Conservation (phyloP, 2,329 filamentous ascomycete species). For the Aspergillus ochraceus region DNA sequence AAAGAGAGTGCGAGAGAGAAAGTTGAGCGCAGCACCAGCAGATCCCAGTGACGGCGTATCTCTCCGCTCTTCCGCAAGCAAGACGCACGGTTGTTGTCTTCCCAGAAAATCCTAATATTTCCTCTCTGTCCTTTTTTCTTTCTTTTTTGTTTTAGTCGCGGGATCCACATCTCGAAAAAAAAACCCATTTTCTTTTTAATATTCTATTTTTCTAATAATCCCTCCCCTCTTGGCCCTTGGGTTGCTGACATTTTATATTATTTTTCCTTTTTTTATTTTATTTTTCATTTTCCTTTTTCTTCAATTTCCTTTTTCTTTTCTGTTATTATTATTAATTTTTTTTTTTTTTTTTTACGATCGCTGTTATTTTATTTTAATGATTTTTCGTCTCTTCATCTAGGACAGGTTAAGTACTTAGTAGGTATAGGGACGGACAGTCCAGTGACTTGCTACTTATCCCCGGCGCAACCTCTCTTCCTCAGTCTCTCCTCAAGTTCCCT, state of each 20-base stretch:
- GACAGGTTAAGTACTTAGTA: conserved; percentile 10
- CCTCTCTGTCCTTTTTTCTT: conserved; percentile 3
- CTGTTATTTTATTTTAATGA: conserved; percentile 14
- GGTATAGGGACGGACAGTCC: conserved; percentile 17
- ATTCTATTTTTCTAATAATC: conserved; percentile 13
- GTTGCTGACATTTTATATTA: conserved; percentile 9
- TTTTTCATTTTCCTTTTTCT: conserved; percentile 5
- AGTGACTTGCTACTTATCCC: conserved; percentile 11
- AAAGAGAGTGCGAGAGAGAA: background rate
- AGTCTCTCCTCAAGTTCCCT: conserved; percentile 4
- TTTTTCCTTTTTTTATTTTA: background rate
- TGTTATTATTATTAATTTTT: background rate
- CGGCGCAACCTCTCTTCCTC: conserved; percentile 5
- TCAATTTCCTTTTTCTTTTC: background rate
- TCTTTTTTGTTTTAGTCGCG: background rate
- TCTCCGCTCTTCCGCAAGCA: conserved; percentile 18
- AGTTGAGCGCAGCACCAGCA: conserved; percentile 8
- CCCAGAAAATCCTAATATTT: conserved; percentile 16
- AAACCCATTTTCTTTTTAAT: background rate
- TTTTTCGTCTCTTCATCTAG: conserved; percentile 9
- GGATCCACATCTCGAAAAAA: background rate
- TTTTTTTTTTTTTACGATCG: background rate
- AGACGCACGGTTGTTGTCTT: conserved; percentile 18
- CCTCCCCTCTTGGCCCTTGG: conserved; percentile 5
- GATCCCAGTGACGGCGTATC: conserved; percentile 13